Percentiles rank a stretch among this genome's conserved stretches.
phyloP scores from a whole-genome alignment of 306 rosid species.

The Rosa multiflora region DNA sequence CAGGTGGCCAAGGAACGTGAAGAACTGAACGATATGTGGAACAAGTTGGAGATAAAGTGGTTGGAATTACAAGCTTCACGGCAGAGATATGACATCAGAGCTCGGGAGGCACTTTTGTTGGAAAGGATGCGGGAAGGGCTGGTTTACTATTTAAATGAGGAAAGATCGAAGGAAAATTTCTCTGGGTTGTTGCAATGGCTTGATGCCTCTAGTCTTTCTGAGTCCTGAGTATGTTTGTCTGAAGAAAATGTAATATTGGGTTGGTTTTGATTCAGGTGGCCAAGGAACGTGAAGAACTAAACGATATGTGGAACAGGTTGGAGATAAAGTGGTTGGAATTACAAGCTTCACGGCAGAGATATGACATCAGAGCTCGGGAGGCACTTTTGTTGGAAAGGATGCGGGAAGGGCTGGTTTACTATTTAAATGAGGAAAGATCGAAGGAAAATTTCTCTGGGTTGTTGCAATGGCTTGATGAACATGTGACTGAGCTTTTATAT shows the following conservation, averaged over 20 bases:
- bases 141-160: slow-evolving; percentile 17
- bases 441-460: slow-evolving; percentile 11
- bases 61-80: slow-evolving; percentile 19
- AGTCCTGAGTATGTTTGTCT: neutral
- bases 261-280: slow-evolving; percentile 10
- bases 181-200: slow-evolving; percentile 22
- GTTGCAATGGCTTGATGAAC: slow-evolving; percentile 24
- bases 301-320: slow-evolving; percentile 10
- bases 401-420: slow-evolving; percentile 16
- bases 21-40: slow-evolving; percentile 15
- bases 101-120: slow-evolving; percentile 24
- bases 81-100: slow-evolving; percentile 26
- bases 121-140: slow-evolving; percentile 25
- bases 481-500: slow-evolving; percentile 25
- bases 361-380: slow-evolving; percentile 26
- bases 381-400: slow-evolving; percentile 25
- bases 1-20: slow-evolving; percentile 24
- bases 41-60: slow-evolving; percentile 20
- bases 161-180: neutral
- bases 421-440: slow-evolving; percentile 13
- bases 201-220: neutral
- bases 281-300: slow-evolving; percentile 23
- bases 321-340: slow-evolving; percentile 21
- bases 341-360: slow-evolving; percentile 24
- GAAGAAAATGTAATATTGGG: neutral